Evolutionary conservation across 495 filamentous ascomycete species (phyloP).

Genomic region (Cryomyces minteri): DNA sequence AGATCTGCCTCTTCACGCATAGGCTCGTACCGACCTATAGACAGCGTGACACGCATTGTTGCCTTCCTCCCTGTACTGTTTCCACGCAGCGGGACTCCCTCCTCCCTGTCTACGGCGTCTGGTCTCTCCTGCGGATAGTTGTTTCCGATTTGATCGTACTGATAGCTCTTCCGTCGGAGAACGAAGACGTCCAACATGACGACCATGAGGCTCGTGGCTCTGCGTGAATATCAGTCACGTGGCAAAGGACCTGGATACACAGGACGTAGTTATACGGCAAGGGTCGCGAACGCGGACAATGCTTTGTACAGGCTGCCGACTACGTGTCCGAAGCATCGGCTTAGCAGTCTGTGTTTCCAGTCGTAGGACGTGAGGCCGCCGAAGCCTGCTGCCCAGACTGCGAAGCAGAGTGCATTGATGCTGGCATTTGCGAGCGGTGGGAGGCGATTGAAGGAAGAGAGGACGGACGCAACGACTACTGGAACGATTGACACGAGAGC

Average conservation of each 20-base stretch:
- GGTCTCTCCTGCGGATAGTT: no score
- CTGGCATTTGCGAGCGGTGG: background rate
- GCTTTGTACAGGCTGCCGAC: background rate
- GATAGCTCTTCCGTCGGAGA: background rate
- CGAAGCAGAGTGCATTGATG: background rate
- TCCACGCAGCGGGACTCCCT: no score
- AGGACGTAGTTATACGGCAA: background rate
- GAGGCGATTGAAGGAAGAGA: background rate
- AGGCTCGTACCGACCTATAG: no score
- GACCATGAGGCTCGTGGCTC: background rate
- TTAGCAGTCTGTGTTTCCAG: background rate
- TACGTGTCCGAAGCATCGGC: background rate
- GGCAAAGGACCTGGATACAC: background rate
- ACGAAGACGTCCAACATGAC: background rate
- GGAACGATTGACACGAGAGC: background rate
- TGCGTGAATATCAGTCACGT: background rate
- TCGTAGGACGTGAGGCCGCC: background rate
- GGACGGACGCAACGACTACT: background rate
- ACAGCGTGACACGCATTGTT: no score
- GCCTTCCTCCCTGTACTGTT: no score
- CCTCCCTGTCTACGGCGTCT: no score
- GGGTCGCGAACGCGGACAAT: background rate
- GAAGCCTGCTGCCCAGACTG: background rate
- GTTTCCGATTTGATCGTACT: background rate
- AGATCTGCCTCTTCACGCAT: no score